A percentile compares a stretch with the other conserved stretches of the same genome.
Conservation (phyloP, 179 eudicot genomes). For the Spinacia oleracea region DNA sequence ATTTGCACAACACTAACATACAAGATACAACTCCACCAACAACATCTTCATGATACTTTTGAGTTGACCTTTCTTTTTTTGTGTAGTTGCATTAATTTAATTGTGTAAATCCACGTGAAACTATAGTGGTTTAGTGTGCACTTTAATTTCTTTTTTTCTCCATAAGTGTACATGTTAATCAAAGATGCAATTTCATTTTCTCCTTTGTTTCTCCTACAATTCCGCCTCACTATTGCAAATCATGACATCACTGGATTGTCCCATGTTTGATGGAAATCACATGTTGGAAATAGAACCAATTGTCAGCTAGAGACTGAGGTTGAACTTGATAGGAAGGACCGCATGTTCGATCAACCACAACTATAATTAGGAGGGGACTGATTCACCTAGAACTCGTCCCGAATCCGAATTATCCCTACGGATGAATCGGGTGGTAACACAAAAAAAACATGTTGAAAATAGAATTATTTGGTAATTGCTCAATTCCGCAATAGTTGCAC, state of each 20-base stretch:
- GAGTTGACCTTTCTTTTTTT: conserved; percentile 16
- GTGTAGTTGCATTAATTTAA: neutral
- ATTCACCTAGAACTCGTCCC: no score
- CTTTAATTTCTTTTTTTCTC: neutral
- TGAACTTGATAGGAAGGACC: no score
- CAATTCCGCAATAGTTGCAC: no score
- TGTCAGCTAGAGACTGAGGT: no score
- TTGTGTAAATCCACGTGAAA: conserved; percentile 20
- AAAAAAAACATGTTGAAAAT: no score
- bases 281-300: neutral
- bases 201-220: conserved; percentile 1
- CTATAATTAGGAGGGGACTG: no score
- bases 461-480: no score
- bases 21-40: neutral
- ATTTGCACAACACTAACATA: neutral
- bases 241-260: conserved; percentile 3
- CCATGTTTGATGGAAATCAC: conserved; percentile 2
- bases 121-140: neutral
- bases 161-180: neutral
- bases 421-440: no score
- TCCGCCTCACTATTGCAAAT: conserved; percentile 11
- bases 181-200: neutral
- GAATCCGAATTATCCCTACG: no score
- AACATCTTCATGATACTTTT: neutral
- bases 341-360: no score